phyloP scores from a whole-genome alignment of 1,139 yeast species.

The Casaregolazyma suthepensis region DNA sequence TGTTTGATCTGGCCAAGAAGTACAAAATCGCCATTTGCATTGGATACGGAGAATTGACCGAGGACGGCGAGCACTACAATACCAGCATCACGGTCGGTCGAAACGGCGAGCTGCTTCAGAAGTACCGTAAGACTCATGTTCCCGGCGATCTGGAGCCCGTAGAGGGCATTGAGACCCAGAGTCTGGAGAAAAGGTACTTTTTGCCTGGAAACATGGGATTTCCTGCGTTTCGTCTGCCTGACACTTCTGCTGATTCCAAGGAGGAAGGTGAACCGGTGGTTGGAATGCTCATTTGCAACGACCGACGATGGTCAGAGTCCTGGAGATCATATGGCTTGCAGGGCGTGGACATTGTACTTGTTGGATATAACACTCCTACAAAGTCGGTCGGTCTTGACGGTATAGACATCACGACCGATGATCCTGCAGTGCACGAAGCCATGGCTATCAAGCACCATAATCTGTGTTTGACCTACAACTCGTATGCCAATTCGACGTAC shows the following conservation, averaged over 20 bases:
- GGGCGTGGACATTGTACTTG: background rate
- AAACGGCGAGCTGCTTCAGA: background rate
- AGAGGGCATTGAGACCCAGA: background rate
- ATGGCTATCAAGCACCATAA: background rate
- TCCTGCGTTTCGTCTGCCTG: background rate
- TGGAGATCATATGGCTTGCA: background rate
- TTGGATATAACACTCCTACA: background rate
- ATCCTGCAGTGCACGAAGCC: background rate
- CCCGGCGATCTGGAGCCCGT: background rate
- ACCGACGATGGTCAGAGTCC: background rate
- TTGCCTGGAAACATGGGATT: background rate
- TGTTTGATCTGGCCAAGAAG: background rate
- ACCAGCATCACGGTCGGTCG: background rate
- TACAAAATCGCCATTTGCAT: background rate
- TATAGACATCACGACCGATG: background rate
- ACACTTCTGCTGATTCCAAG: background rate
- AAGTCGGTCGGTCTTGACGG: background rate
- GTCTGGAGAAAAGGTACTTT: background rate
- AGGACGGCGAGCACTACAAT: background rate
- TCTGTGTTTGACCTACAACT: background rate
- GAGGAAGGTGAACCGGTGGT: background rate
- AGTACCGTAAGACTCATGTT: background rate
- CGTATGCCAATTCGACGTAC: background rate
- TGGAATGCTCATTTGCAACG: background rate
- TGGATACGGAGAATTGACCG: background rate